A percentile compares a stretch with the other conserved stretches of the same genome.
Evolutionary conservation across 129 eudicot species (phyloP).

Genomic region (Chrysanthemum makinoi): DNA sequence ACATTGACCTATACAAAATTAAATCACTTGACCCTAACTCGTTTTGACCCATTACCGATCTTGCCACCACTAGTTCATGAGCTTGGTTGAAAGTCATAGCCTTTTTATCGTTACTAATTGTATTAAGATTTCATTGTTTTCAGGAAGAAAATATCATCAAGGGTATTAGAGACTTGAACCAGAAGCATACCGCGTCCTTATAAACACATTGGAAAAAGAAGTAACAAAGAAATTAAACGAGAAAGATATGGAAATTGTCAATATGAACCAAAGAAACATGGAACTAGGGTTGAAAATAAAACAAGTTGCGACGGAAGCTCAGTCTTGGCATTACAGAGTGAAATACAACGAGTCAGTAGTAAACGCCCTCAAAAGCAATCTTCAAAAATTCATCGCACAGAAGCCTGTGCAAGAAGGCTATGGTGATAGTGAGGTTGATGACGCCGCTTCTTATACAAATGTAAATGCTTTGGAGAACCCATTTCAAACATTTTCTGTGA

Average conservation of each 20-base stretch:
- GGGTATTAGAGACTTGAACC: conserved; percentile 61
- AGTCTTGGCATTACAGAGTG: conserved; percentile 67
- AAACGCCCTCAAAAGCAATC: conserved; percentile 54
- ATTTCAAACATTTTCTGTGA: conserved; percentile 5
- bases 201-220: conserved; percentile 58
- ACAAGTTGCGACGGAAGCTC: conserved; percentile 58
- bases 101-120: neutral
- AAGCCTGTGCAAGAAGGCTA: conserved; percentile 52
- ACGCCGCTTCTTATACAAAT: conserved; percentile 48
- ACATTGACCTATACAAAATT: no score
- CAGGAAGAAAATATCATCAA: conserved; percentile 53
- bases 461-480: conserved; percentile 19
- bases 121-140: neutral
- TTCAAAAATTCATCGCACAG: conserved; percentile 55
- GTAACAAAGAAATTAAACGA: conserved; percentile 41
- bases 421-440: conserved; percentile 69
- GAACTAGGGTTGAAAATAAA: conserved; percentile 59
- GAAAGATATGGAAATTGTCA: conserved; percentile 57
- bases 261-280: conserved; percentile 57
- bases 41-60: neutral
- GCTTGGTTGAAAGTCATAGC: no score
- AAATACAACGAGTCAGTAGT: conserved; percentile 72
- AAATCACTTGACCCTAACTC: neutral
- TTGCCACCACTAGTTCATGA: neutral
- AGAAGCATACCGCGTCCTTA: conserved; percentile 48